Evolutionary conservation across 768 basidiomycete genomes (phyloP), one percentile per base, ranked within the genome.

Genomic region (Leccinum imitatum): DNA sequence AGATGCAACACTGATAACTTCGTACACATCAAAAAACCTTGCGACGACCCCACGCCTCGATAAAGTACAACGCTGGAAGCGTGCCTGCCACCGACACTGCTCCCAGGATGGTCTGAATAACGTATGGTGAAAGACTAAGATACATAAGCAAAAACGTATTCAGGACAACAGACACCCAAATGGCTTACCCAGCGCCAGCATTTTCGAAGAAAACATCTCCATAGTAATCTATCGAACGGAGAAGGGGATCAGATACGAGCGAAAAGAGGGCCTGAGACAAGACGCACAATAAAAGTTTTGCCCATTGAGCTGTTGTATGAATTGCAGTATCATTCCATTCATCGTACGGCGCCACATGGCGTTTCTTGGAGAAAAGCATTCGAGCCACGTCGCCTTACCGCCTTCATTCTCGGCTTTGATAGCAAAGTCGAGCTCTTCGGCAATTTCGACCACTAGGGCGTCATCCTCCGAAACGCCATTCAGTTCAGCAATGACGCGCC

Each of bases 271-370:
- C 39, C 6, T 3, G 7, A 50, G 23, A 14, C 23, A 15, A 8
- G 14, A 71, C 83, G 62, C 62, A 88, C 87, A 89, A 71, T 88
- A 89, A 73, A 90, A 90, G 69, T 89, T 91, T 71, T 92, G 89
- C 14, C 89, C 89, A 59, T 91, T 89, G 31, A 91, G 73, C 64
- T 91, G 89, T 64, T 91, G 89, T 55, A 92, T 84, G 67, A 91
- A 90, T 63, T 90, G 89, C 48, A 90, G 72, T 85, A 90, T 89
- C 85, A 90, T 89, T n/a, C 90, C 89, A 60, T 90, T 91, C 35
- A 78, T 69, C 14, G 89, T 91, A 56, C 90, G 80, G 72, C 85
- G 87, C 84, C 87, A 90, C 47, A 91, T 72, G 66, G 79, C 75
- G 64, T 90, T 88, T 48, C 84, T 73, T 4, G 80, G 78, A 1